Evolutionary conservation across 2,329 filamentous ascomycete genomes (phyloP), one percentile per base, ranked within the genome.

Genomic region (Coniochaeta hoffmannii): DNA sequence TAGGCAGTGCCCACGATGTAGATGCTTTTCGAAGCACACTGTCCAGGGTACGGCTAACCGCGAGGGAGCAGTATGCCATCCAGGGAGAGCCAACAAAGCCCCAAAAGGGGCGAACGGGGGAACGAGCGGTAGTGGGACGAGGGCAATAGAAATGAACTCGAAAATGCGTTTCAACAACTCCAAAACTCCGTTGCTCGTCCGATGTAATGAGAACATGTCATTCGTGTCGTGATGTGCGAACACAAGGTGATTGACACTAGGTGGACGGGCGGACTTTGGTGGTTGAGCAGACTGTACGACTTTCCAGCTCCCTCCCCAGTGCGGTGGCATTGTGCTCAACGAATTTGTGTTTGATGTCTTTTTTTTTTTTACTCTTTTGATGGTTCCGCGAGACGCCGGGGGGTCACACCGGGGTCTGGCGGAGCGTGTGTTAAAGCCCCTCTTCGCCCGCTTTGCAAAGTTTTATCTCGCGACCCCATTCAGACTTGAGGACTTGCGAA

Each of bases 401-500:
- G 41, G 31, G 34, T 46, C 38, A 5, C 38, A 44, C 19, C 22
- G 38, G 46, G 57, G 55, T 49, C 62, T 60, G 64, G 62, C 67
- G 66, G 66, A 60, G 56, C 63, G 56, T 56, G 58, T 57, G 61
- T 73, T 81, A 97, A 65, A 95, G 86, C 56, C 94, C 94, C 79
- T 97, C 92, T 73, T 97, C 90, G 63, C 93, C 94, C 58, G 94
- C 93, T 73, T 92, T 94, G 77, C 94, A 99, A 56, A 97, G 81
- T 74, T 92, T 96, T 73, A 97, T 97, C 72, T 97, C 93, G 63
- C 94, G 89, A 63, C 94, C 91, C 94, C 94, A 99, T 76, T 99
- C 94, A 4, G 93, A 97, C 73, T 96, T 96, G 66, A 99, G 84
- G 56, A 97, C 90, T 74, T 99, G 94, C 38, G 92, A 93, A 57